phyloP scores from a whole-genome alignment of 2,329 filamentous ascomycete genomes.

The Pseudogymnoascus sp. region DNA sequence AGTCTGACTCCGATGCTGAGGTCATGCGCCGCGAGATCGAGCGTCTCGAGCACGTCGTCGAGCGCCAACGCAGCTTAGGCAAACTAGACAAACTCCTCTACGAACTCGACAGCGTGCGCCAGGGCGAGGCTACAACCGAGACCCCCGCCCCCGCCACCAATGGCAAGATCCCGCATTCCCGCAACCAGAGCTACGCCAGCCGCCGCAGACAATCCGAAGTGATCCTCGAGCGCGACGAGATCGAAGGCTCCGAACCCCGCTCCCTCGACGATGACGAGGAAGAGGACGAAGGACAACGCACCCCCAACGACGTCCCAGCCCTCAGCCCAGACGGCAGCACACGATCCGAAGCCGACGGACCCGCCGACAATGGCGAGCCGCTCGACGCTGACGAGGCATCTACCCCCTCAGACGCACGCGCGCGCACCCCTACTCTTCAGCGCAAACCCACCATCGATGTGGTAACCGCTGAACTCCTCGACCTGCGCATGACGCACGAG shows the following conservation, averaged over 20 bases:
- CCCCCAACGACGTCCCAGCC: background rate
- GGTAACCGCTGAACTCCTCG: constrained; percentile 85
- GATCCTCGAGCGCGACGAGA: constrained; percentile 47
- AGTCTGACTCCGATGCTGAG: constrained; percentile 92
- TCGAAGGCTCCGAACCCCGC: background rate
- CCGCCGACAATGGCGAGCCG: constrained; percentile 27
- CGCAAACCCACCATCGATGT: constrained; percentile 45
- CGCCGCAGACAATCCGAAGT: constrained; percentile 45
- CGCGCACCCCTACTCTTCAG: background rate
- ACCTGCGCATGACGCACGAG: constrained; percentile 87
- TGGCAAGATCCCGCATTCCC: constrained; percentile 45
- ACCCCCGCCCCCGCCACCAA: constrained; percentile 31
- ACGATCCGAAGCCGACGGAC: constrained; percentile 26
- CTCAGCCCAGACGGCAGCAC: constrained; percentile 16
- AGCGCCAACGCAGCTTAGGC: constrained; percentile 88
- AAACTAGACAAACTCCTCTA: constrained; percentile 89
- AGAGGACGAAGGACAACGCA: constrained; percentile 16
- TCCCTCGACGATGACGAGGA: constrained; percentile 18
- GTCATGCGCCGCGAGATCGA: constrained; percentile 96
- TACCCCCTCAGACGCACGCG: background rate
- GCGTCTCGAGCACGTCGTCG: constrained; percentile 86
- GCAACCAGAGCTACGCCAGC: constrained; percentile 46
- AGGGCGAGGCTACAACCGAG: constrained; percentile 31
- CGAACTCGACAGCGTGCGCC: constrained; percentile 75
- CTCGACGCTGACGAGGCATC: constrained; percentile 32